Evolutionary conservation across 331 rosid species (phyloP), one percentile per base, ranked within the genome.

Genomic region (Malus hybrid): DNA sequence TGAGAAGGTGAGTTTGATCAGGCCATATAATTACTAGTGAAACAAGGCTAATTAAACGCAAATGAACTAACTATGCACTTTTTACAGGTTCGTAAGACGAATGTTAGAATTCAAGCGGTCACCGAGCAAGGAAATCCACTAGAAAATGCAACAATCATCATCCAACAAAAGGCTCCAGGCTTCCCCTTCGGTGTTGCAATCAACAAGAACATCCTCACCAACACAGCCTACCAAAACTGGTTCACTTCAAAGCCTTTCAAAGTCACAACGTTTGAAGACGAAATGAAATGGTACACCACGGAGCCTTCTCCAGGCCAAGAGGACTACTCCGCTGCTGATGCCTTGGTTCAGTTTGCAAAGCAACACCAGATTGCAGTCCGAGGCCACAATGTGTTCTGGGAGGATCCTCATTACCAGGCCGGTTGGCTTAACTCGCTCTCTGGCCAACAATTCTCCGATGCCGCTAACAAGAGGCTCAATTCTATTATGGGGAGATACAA

Each of bases 281-380:
- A 89, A 82, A 91, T 93, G 96, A 93, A 93, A 62, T 91, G 97
- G 98, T 86, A 91, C 76, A 75, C 77, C 77, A 91, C 71, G 0
- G 98, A 93, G 62, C 57, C 1, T 0, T 3, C 53, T 1, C 87
- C 0, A 0, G 96, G 98, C 29, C 30, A 18, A 0, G 86, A 79
- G 36, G 77, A 87, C 78, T 93, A 91, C 72, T 22, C 78, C 0
- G 70, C 6, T 0, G 67, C 93, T 0, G 97, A 91, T 63, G 83
- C 85, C 64, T 79, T 93, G 93, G 24, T 93, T 18, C 28, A 20
- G 16, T 89, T 88, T 39, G 71, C 94, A 6, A 62, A 82, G 56
- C 61, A 71, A 11, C 75, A 84, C 82, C 61, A 68, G 26, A 78
- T 93, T 15, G 18, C 44, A 1, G 91, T 93, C 13, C 80, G 97